phyloP scores from a whole-genome alignment of 208 protist species.

The Acanthamoeba castellanii region DNA sequence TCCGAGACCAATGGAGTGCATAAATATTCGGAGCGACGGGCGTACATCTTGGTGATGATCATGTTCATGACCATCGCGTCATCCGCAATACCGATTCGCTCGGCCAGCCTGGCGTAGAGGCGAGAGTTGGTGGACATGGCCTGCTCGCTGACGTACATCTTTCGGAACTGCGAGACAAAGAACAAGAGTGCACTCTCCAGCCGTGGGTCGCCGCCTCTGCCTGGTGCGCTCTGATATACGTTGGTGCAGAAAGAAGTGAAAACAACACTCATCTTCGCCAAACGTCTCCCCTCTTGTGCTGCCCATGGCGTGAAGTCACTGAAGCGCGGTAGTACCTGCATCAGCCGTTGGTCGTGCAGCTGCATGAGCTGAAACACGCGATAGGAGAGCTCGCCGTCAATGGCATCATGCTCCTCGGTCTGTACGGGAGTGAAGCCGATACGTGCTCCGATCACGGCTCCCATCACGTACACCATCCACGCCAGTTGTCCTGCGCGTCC shows the following conservation, averaged over 20 bases:
- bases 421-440: slow-evolving; percentile 67
- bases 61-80: slow-evolving; percentile 54
- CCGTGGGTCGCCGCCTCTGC: slow-evolving; percentile 24
- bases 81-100: slow-evolving; percentile 73
- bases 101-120: slow-evolving; percentile 77
- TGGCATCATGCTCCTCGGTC: slow-evolving; percentile 81
- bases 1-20: no score
- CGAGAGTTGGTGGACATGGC: slow-evolving; percentile 70
- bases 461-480: slow-evolving; percentile 88
- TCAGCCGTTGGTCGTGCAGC: slow-evolving; percentile 58
- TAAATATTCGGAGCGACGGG: not conserved
- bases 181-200: slow-evolving; percentile 84
- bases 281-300: not conserved
- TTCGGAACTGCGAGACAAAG: slow-evolving; percentile 86
- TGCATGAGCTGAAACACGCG: slow-evolving; percentile 85
- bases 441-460: slow-evolving; percentile 82
- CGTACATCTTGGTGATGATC: slow-evolving; percentile 72
- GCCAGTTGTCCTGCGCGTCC: slow-evolving; percentile 75
- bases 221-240: slow-evolving; percentile 13
- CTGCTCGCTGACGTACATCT: slow-evolving; percentile 87
- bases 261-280: not conserved
- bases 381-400: slow-evolving; percentile 84
- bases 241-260: not conserved
- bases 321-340: not conserved
- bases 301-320: no score